phyloP scores from a whole-genome alignment of 2,329 filamentous ascomycete genomes.

The Rhynchosporium secalis region DNA sequence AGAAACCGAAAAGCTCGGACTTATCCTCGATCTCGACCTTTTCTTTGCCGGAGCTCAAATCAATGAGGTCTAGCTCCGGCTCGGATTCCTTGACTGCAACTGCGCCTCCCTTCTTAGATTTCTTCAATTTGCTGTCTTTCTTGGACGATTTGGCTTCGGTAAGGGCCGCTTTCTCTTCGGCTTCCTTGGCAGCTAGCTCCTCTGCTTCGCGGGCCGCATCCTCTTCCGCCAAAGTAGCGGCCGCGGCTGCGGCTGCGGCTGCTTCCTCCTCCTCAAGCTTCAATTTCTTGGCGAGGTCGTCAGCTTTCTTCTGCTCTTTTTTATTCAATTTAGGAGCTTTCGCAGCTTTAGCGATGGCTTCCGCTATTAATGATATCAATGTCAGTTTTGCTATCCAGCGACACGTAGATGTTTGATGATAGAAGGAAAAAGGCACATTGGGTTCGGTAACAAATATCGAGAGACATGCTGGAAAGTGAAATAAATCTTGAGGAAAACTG shows the following conservation, averaged over 20 bases:
- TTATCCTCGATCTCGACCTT: constrained; percentile 38
- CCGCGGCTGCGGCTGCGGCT: constrained; percentile 40
- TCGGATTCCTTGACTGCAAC: constrained; percentile 38
- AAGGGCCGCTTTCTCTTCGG: constrained; percentile 42
- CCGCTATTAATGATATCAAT: constrained; percentile 20
- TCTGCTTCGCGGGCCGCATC: constrained; percentile 41
- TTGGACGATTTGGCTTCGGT: constrained; percentile 39
- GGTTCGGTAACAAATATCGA: background rate
- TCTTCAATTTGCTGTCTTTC: constrained; percentile 43
- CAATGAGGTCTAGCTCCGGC: constrained; percentile 28
- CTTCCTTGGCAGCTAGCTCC: constrained; percentile 42
- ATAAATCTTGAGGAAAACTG: background rate
- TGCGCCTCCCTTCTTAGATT: constrained; percentile 38
- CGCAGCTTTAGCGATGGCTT: constrained; percentile 38
- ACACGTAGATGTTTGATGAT: background rate
- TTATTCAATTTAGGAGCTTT: constrained; percentile 46
- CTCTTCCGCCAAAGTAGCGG: constrained; percentile 41
- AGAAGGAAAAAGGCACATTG: background rate
- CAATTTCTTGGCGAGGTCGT: constrained; percentile 43
- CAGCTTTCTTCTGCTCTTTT: constrained; percentile 53
- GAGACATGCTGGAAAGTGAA: background rate
- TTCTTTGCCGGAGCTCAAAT: constrained; percentile 42
- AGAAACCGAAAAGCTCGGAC: constrained; percentile 53
- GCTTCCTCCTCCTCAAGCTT: constrained; percentile 48
- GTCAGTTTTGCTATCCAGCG: background rate